Evolutionary conservation across 306 rosid genomes (phyloP), one percentile per base, ranked within the genome.

Genomic region (Vicia faba): DNA sequence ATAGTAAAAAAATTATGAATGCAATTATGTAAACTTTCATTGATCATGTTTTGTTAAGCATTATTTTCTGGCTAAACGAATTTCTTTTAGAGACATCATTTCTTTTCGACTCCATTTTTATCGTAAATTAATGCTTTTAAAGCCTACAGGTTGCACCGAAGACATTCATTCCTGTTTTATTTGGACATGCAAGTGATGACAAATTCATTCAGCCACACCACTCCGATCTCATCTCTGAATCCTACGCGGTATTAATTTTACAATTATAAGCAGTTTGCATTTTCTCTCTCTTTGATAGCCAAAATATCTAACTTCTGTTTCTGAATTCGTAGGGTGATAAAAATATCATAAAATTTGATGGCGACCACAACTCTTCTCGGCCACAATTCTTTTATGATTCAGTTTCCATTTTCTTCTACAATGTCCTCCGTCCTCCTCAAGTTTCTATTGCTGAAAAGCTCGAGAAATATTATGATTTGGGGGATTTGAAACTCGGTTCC

Each of bases 381-480:
- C 97, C 99, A 19, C 99, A 93, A 71, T 93, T 86, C 83, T 93
- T 84, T 74, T 90, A 90, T 72, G 99, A 93, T 75, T 90, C 99
- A 43, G 97, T 90, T 78, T 93, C 97, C 70, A 90, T 88, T 84
- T 93, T 93, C 86, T 93, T 93, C 84, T 90, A 81, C 79, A 93
- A 90, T 76, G 92, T 90, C 67, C 96, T 93, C 70, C 86, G 48
- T 68, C 99, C 99, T 67, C 99, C 96, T 11, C 89, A 80, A 57
- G 69, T 82, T 61, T 73, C 96, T 68, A 85, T 80, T 70, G 82
- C 76, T 75, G 81, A 76, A 74, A 91, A 85, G 86, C 96, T 86
- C 39, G 96, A 88, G 83, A 90, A 93, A 71, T 93, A 90, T 82
- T 90, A 93, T 65, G 92, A 86, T 82, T 79, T 93, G 74, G 96